Percentiles rank a stretch among this genome's conserved stretches.
Conservation (phyloP, 768 basidiomycete species). For the Pulveroboletus sp. region DNA sequence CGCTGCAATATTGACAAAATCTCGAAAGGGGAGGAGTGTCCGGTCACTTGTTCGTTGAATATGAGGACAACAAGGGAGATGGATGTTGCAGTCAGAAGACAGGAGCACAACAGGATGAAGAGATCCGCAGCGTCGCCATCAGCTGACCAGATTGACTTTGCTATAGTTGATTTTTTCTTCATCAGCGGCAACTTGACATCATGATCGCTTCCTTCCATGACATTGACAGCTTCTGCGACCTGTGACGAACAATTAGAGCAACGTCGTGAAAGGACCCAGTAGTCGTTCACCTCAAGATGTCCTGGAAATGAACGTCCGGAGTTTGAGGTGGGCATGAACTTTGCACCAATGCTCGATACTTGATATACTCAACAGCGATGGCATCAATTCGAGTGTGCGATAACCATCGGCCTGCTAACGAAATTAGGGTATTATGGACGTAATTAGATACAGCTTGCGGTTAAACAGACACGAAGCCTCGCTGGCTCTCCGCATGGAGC, state of each 20-base stretch:
- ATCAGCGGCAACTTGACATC: not conserved
- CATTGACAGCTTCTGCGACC: not conserved
- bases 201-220: not conserved
- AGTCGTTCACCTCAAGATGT: not conserved
- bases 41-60: not conserved
- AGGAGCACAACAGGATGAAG: conserved; percentile 5
- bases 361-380: not conserved
- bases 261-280: not conserved
- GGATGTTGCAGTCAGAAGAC: not conserved
- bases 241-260: not conserved
- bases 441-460: too few relatives aligned
- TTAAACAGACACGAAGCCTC: too few relatives aligned
- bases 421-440: too few relatives aligned
- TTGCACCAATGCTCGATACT: not conserved
- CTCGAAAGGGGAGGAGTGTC: not conserved
- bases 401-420: too few relatives aligned
- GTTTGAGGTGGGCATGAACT: not conserved
- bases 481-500: too few relatives aligned
- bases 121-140: conserved; percentile 3
- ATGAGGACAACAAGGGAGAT: conserved; percentile 5
- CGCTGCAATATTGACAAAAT: conserved; percentile 6
- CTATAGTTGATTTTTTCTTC: not conserved
- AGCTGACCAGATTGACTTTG: not conserved
- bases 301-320: too few relatives aligned
- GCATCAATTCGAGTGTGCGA: too few relatives aligned